These are phyloP conservation scores for Colletotrichum siamense DNA, from an alignment of 2,329 filamentous ascomycete genomes.

Conservation along the genomic window DNA sequence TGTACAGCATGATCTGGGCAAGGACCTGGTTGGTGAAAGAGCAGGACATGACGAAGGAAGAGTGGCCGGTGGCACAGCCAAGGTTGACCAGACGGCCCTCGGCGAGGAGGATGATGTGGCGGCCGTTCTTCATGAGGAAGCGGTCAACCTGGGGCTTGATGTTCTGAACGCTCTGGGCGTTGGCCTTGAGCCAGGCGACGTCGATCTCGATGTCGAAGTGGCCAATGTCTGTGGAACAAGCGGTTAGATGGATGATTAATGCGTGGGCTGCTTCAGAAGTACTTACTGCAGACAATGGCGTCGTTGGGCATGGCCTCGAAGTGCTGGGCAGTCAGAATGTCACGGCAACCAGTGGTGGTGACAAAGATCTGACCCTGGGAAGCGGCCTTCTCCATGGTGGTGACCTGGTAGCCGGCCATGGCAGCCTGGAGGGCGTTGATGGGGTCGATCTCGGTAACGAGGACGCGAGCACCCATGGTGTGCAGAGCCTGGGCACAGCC, in stretches of 20 bases:
- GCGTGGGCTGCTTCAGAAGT: not conserved
- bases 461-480: slow-evolving; percentile 95
- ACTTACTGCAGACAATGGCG: slow-evolving; percentile 95
- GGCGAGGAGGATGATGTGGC: slow-evolving; percentile 97
- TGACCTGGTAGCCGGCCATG: slow-evolving; percentile 96
- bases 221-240: slow-evolving; percentile 76
- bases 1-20: slow-evolving; percentile 98
- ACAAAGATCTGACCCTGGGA: slow-evolving; percentile 94
- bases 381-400: slow-evolving; percentile 97
- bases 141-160: slow-evolving; percentile 99
- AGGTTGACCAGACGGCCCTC: slow-evolving; percentile 99
- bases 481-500: slow-evolving; percentile 95
- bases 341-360: slow-evolving; percentile 98
- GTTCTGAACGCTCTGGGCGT: slow-evolving; percentile 91
- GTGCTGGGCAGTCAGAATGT: slow-evolving; percentile 91
- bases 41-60: slow-evolving; percentile 99
- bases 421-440: slow-evolving; percentile 99
- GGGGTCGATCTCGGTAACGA: slow-evolving; percentile 96
- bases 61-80: slow-evolving; percentile 98
- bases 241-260: not conserved
- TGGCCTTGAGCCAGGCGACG: slow-evolving; percentile 99
- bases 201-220: slow-evolving; percentile 99
- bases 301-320: slow-evolving; percentile 97
- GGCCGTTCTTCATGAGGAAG: slow-evolving; percentile 91
- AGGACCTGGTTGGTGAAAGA: slow-evolving; percentile 99